These are phyloP conservation scores for Hemisphaericaspora xylofermentans DNA, from an alignment of 1,139 yeast genomes.

Conservation along the genomic window DNA sequence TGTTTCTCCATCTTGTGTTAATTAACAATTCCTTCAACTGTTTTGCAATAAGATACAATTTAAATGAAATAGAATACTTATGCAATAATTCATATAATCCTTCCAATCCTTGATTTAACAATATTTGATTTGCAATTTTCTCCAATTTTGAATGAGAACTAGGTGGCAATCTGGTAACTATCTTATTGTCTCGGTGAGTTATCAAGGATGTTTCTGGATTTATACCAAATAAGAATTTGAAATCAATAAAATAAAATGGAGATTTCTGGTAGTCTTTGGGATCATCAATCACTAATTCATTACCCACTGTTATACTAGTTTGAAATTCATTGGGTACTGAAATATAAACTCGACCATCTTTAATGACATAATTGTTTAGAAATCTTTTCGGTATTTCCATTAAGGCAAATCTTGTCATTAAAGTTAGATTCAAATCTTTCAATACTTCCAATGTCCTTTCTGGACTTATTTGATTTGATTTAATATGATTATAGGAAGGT, in stretches of 20 bases:
- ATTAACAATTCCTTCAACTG: constrained; percentile 59
- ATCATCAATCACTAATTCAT: constrained; percentile 47
- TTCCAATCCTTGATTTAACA: constrained; percentile 51
- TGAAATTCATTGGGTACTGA: constrained; percentile 60
- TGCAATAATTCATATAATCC: constrained; percentile 70
- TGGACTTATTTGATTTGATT: constrained; percentile 52
- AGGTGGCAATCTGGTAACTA: constrained; percentile 33
- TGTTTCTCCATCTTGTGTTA: constrained; percentile 61
- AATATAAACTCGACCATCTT: constrained; percentile 76
- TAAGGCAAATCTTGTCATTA: constrained; percentile 74
- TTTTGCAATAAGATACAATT: constrained; percentile 65
- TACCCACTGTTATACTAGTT: constrained; percentile 22
- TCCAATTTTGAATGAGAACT: constrained; percentile 50
- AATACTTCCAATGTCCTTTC: constrained; percentile 61
- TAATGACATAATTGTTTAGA: constrained; percentile 54
- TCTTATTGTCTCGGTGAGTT: constrained; percentile 27
- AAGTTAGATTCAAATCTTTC: constrained; percentile 66
- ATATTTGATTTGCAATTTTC: constrained; percentile 53
- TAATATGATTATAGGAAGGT: constrained; percentile 62
- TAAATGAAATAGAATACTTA: constrained; percentile 70
- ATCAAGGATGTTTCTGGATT: constrained; percentile 36
- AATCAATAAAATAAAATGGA: constrained; percentile 77
- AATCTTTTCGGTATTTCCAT: constrained; percentile 64
- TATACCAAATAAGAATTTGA: constrained; percentile 59
- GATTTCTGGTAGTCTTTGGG: constrained; percentile 41